Conservation (phyloP, 179 eudicot species). For the Drosera spatulata region DNA sequence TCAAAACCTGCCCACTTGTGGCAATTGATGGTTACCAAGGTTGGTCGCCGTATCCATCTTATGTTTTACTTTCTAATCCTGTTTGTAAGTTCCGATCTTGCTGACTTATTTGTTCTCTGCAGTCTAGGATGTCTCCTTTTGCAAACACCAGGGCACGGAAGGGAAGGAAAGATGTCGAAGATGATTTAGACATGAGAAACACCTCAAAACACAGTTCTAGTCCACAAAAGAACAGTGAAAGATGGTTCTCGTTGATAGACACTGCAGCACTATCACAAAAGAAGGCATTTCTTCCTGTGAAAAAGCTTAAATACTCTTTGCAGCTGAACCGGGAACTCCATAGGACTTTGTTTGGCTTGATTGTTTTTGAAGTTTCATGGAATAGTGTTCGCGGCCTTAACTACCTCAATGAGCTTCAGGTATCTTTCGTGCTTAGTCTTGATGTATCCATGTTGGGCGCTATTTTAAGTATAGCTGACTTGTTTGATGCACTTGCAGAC, state of each 20-base stretch:
- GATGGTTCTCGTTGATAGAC: constrained; percentile 39
- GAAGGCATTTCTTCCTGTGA: too few species aligned
- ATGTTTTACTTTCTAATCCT: background rate
- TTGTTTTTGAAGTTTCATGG: constrained; percentile 87
- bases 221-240: background rate
- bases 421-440: background rate
- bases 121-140: constrained; percentile 90
- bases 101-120: constrained; percentile 10
- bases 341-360: constrained; percentile 73
- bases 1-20: constrained; percentile 75
- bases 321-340: constrained; percentile 14
- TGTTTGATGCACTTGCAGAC: constrained; percentile 36
- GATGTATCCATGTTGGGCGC: background rate
- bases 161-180: background rate
- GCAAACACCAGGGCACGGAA: constrained; percentile 43
- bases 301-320: too few species aligned
- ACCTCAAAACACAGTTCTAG: too few species aligned
- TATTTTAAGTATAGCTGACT: background rate
- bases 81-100: background rate
- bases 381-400: constrained; percentile 79
- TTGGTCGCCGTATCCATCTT: constrained; percentile 9
- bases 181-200: background rate
- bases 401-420: constrained; percentile 93
- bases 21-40: constrained; percentile 99
- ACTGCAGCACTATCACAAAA: background rate